A percentile compares a stretch with the other conserved stretches of the same genome.
phyloP scores from a whole-genome alignment of 768 basidiomycete species.

The Leccinum olivaceopallidum region DNA sequence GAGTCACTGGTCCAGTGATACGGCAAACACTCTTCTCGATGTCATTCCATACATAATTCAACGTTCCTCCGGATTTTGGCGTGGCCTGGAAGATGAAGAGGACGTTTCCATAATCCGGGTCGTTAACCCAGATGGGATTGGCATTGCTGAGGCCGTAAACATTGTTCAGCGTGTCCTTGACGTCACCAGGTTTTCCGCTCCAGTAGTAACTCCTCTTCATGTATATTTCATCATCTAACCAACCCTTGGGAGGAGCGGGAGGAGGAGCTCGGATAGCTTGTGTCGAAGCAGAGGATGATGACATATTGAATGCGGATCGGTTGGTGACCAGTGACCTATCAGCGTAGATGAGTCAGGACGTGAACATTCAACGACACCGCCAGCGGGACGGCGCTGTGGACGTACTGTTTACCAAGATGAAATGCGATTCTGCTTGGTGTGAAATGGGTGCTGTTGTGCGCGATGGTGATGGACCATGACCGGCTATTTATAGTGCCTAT shows the following conservation, averaged over 20 bases:
- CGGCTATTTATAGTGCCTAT: no score
- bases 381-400: not conserved
- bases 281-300: not conserved
- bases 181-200: not conserved
- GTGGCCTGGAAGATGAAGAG: not conserved
- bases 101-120: no score
- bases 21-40: not conserved
- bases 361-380: not conserved
- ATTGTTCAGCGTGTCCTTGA: not conserved
- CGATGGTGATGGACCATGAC: no score
- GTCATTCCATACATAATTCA: not conserved
- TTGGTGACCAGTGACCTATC: not conserved
- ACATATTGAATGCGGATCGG: not conserved
- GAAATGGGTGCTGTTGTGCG: no score
- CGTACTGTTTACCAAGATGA: not conserved
- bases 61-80: not conserved
- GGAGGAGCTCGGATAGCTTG: not conserved
- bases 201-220: not conserved
- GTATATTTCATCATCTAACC: not conserved
- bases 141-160: not conserved
- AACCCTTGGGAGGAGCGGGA: not conserved
- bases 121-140: no score
- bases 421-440: no score
- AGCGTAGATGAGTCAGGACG: not conserved
- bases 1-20: not conserved